Conservation (phyloP, 768 basidiomycete species). For the Naganishia vishniacii region DNA sequence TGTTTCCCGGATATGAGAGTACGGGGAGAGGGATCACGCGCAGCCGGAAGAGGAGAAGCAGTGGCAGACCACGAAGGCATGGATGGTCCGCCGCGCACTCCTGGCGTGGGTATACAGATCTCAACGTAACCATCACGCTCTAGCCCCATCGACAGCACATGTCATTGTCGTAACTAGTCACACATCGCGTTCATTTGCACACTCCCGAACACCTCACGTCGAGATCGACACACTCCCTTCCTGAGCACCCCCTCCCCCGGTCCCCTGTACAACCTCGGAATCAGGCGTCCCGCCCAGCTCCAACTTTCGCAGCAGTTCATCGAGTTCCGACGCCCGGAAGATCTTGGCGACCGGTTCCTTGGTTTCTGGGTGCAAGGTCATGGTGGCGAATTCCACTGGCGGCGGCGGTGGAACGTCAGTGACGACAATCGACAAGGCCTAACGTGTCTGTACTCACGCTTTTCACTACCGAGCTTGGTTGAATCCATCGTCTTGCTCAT, state of each 20-base stretch:
- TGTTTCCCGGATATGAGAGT: too few species aligned
- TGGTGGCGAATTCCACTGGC: constrained; percentile 89
- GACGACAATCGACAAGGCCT: too few species aligned
- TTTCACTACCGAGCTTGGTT: constrained; percentile 91
- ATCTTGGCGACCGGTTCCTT: constrained; percentile 84
- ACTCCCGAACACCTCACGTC: too few species aligned
- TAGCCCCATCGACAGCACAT: too few species aligned
- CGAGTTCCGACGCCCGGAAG: constrained; percentile 80
- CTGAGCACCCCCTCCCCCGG: constrained; percentile 46
- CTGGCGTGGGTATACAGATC: too few species aligned
- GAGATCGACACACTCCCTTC: constrained; percentile 35
- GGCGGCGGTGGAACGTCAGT: not conserved
- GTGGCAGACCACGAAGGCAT: too few species aligned
- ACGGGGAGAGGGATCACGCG: too few species aligned
- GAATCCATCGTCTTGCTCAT: constrained; percentile 99
- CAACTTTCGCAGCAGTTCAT: constrained; percentile 69
- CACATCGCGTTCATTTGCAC: too few species aligned
- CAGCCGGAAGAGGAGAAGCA: too few species aligned
- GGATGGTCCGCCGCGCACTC: too few species aligned
- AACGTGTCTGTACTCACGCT: constrained; percentile 58
- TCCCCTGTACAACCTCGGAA: constrained; percentile 41
- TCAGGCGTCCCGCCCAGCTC: constrained; percentile 83
- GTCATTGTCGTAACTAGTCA: too few species aligned
- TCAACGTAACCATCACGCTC: too few species aligned
- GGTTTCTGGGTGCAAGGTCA: constrained; percentile 72